Evolutionary conservation across 139 green algal genomes (phyloP).

Genomic region (Trebouxia sp.): DNA sequence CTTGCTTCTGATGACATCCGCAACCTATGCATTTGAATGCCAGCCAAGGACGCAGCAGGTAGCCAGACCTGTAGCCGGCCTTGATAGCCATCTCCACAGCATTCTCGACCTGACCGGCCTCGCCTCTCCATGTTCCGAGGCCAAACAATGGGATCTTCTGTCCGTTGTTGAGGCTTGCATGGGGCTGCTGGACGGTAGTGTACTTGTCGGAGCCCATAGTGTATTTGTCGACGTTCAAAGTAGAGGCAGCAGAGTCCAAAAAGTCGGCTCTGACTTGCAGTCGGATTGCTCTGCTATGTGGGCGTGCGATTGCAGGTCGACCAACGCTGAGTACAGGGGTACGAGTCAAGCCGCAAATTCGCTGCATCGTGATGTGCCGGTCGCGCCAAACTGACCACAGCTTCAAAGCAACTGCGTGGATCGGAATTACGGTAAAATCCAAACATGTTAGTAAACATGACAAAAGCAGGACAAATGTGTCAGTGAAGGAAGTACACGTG

Average conservation of each 20-base stretch:
- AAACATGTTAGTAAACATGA: no score
- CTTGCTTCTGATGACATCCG: no score
- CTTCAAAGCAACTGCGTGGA: background rate
- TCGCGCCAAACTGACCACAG: no score
- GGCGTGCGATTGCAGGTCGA: background rate
- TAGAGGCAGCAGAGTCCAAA: constrained; percentile 1
- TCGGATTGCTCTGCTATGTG: background rate
- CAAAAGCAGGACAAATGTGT: background rate
- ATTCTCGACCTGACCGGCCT: constrained; percentile 38
- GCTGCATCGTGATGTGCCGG: constrained; percentile 8
- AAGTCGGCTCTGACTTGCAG: background rate
- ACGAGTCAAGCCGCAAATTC: background rate
- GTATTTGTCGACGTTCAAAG: background rate
- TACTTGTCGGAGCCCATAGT: background rate
- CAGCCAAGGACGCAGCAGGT: no score
- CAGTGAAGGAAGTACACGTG: background rate
- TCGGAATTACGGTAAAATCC: background rate
- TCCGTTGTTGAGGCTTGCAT: constrained; percentile 42
- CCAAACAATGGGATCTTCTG: constrained; percentile 61
- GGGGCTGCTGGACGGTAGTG: constrained; percentile 7
- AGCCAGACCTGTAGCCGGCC: constrained; percentile 58
- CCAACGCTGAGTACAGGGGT: background rate
- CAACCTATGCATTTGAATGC: no score
- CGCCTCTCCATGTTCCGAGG: constrained; percentile 62
- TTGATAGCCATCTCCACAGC: constrained; percentile 56